These are phyloP conservation scores for Aotearoamyces nothofagi DNA, from an alignment of 2,329 filamentous ascomycete genomes.

Conservation along the genomic window DNA sequence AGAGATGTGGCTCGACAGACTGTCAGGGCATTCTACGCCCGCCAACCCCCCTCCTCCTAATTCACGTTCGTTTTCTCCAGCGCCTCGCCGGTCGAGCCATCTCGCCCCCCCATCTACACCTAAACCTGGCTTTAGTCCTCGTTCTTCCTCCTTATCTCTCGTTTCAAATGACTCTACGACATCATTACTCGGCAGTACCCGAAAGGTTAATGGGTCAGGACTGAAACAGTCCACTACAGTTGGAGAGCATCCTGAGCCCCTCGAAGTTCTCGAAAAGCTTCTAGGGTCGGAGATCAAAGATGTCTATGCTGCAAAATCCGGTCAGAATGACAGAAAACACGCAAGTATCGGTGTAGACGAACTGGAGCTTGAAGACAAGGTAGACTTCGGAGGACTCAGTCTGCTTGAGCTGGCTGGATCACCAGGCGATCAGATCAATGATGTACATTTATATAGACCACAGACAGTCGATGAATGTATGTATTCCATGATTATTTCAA, in stretches of 20 bases:
- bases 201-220: constrained; percentile 49
- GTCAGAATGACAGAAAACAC: constrained; percentile 4
- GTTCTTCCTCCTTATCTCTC: constrained; percentile 68
- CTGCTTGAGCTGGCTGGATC: constrained; percentile 39
- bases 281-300: constrained; percentile 15
- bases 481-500: constrained; percentile 18
- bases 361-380: constrained; percentile 44
- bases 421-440: constrained; percentile 3
- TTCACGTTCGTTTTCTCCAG: constrained; percentile 57
- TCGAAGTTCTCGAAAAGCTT: constrained; percentile 45
- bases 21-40: constrained; percentile 51
- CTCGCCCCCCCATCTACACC: constrained; percentile 55
- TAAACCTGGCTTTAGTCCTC: constrained; percentile 50
- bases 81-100: constrained; percentile 50
- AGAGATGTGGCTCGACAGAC: constrained; percentile 79
- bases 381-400: constrained; percentile 68
- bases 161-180: constrained; percentile 61
- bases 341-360: constrained; percentile 19
- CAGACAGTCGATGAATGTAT: constrained; percentile 61
- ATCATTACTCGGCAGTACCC: constrained; percentile 53
- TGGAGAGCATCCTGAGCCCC: constrained; percentile 47
- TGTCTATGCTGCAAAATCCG: too few relatives aligned
- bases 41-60: constrained; percentile 39
- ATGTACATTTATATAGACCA: constrained; percentile 26
- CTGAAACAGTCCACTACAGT: constrained; percentile 42